Percentiles rank a stretch among this genome's conserved stretches.
Conservation (phyloP, 139 green algal species). For the Micromonas commoda region DNA sequence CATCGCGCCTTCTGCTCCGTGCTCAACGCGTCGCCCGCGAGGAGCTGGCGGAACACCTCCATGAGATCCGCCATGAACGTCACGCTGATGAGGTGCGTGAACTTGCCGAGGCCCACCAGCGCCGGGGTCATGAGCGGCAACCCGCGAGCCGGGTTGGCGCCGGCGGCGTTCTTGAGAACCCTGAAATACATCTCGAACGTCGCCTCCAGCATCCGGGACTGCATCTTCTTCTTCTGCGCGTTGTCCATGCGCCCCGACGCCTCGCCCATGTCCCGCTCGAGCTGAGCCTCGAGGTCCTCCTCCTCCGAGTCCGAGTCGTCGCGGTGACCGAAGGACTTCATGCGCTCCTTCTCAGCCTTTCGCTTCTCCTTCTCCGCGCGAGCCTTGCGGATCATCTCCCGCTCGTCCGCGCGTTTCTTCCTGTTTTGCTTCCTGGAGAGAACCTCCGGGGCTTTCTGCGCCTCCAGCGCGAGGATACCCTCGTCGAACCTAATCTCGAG, state of each 20-base stretch:
- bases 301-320: background rate
- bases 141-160: background rate
- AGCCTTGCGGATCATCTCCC: background rate
- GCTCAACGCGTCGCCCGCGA: conserved; percentile 22
- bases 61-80: conserved; percentile 38
- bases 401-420: conserved; percentile 11
- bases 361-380: conserved; percentile 34
- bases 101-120: conserved; percentile 39
- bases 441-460: background rate
- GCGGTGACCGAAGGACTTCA: conserved; percentile 8
- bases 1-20: conserved; percentile 26
- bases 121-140: conserved; percentile 34
- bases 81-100: conserved; percentile 45
- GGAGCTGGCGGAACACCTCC: conserved; percentile 16
- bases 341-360: conserved; percentile 14
- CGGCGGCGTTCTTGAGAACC: conserved; percentile 40
- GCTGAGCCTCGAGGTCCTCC: conserved; percentile 28
- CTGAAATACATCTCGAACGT: conserved; percentile 51
- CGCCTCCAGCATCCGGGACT: conserved; percentile 35
- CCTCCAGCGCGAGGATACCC: background rate
- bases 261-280: conserved; percentile 37
- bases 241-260: conserved; percentile 14
- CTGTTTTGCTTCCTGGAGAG: conserved; percentile 1
- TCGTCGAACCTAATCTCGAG: conserved; percentile 24
- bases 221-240: conserved; percentile 30